A percentile compares a stretch with the other conserved stretches of the same genome.
These are phyloP conservation scores for Metrosideros polymorpha DNA, from an alignment of 441 rosid genomes.

Conservation along the genomic window DNA sequence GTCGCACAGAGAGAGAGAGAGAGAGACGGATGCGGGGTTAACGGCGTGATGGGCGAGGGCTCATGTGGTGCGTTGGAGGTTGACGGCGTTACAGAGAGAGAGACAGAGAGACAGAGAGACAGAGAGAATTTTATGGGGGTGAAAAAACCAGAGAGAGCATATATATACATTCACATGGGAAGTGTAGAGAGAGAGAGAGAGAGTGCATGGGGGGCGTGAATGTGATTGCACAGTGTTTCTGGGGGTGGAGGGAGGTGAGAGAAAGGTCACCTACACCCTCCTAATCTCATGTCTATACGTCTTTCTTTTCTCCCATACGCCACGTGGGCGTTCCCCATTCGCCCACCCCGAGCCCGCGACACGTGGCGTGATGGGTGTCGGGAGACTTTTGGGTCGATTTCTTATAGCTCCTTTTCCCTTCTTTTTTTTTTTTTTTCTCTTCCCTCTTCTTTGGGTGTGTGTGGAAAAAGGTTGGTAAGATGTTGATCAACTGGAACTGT, in stretches of 20 bases:
- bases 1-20: not conserved
- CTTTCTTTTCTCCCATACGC: not conserved
- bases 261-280: conserved; percentile 56
- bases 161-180: not conserved
- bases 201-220: not conserved
- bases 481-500: conserved; percentile 48
- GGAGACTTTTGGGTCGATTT: not conserved
- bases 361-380: conserved; percentile 18
- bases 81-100: conserved; percentile 4
- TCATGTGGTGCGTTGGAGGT: not conserved
- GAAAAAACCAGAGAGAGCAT: not conserved
- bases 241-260: conserved; percentile 18
- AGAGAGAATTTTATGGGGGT: not conserved
- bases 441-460: not conserved
- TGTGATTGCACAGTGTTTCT: not conserved
- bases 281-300: conserved; percentile 30
- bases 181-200: not conserved
- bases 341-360: not conserved
- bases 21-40: not conserved
- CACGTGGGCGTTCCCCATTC: conserved; percentile 15
- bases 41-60: not conserved
- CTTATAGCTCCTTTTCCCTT: not conserved
- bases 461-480: conserved; percentile 27
- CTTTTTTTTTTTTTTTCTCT: no score
- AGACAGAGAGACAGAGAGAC: not conserved